phyloP scores from a whole-genome alignment of 352 stramenopile genomes.

The Phytopythium ostracodes region DNA sequence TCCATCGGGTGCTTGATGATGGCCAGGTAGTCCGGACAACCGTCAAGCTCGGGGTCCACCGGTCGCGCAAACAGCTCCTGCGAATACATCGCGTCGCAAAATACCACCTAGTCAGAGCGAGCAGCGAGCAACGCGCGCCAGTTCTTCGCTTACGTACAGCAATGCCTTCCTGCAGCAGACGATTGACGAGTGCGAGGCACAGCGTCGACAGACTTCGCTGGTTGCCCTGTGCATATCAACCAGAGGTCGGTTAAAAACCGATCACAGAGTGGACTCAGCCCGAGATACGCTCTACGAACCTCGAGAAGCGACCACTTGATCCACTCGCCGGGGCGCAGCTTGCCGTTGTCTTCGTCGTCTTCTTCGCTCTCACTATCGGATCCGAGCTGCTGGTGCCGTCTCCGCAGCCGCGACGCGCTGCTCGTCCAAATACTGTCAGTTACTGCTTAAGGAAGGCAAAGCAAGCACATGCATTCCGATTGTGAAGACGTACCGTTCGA shows the following conservation, averaged over 20 bases:
- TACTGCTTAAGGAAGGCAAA: constrained; percentile 5
- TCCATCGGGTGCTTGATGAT: constrained; percentile 86
- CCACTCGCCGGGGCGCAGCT: constrained; percentile 35
- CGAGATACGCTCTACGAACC: constrained; percentile 12
- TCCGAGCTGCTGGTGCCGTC: constrained; percentile 37
- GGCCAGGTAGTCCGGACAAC: constrained; percentile 80
- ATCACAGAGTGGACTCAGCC: neutral
- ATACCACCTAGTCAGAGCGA: neutral
- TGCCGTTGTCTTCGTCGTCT: constrained; percentile 23
- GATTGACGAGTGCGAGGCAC: constrained; percentile 54
- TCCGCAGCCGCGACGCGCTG: constrained; percentile 63
- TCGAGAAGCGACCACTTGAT: constrained; percentile 68
- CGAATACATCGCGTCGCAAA: neutral
- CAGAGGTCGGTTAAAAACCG: neutral
- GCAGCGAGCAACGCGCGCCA: neutral
- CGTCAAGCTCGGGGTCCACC: constrained; percentile 77
- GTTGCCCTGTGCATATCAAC: constrained; percentile 15
- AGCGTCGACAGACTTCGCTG: constrained; percentile 40
- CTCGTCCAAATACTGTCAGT: neutral
- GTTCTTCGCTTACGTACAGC: constrained; percentile 31
- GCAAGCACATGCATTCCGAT: neutral
- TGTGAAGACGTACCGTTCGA: neutral
- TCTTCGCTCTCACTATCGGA: constrained; percentile 40
- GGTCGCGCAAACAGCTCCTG: constrained; percentile 82
- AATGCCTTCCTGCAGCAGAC: constrained; percentile 71